Evolutionary conservation across 495 filamentous ascomycete species (phyloP).

Genomic region (Aspergillus diversus): DNA sequence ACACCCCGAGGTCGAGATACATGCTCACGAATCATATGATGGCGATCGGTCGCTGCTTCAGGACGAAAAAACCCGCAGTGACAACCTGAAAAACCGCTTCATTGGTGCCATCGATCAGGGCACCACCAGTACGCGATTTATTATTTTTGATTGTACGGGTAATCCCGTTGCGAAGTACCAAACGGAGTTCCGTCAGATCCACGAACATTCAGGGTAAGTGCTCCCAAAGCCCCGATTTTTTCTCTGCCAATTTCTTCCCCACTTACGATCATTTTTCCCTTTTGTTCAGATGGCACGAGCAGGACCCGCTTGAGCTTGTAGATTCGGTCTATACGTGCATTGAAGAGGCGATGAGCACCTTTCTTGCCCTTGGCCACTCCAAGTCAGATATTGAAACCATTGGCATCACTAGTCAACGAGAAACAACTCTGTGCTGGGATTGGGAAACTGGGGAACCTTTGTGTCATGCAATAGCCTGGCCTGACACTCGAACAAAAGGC

Average conservation of each 20-base stretch:
- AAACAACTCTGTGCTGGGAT: conserved; percentile 94
- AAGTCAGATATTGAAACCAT: conserved; percentile 78
- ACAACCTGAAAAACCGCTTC: conserved; percentile 52
- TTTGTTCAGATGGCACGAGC: conserved; percentile 82
- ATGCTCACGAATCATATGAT: conserved; percentile 38
- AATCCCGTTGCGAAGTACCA: conserved; percentile 85
- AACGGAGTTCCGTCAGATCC: conserved; percentile 86
- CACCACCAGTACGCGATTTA: conserved; percentile 89
- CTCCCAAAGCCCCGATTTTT: neutral
- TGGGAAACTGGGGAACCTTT: conserved; percentile 81
- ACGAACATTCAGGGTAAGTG: conserved; percentile 85
- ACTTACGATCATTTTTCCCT: conserved; percentile 18
- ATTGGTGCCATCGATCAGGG: conserved; percentile 87
- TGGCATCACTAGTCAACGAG: conserved; percentile 93
- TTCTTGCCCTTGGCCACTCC: conserved; percentile 70
- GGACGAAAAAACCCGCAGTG: conserved; percentile 36
- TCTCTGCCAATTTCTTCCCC: conserved; percentile 1
- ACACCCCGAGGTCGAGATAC: conserved; percentile 28
- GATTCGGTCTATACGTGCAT: conserved; percentile 83
- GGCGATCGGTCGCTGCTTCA: conserved; percentile 49
- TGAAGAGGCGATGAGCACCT: conserved; percentile 74
- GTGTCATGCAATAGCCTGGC: conserved; percentile 91
- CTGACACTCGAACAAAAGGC: conserved; percentile 81
- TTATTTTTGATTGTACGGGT: conserved; percentile 85
- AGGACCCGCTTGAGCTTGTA: conserved; percentile 82